Conservation (phyloP, 78 protist genomes). For the Dictyostelium firmibasis region DNA sequence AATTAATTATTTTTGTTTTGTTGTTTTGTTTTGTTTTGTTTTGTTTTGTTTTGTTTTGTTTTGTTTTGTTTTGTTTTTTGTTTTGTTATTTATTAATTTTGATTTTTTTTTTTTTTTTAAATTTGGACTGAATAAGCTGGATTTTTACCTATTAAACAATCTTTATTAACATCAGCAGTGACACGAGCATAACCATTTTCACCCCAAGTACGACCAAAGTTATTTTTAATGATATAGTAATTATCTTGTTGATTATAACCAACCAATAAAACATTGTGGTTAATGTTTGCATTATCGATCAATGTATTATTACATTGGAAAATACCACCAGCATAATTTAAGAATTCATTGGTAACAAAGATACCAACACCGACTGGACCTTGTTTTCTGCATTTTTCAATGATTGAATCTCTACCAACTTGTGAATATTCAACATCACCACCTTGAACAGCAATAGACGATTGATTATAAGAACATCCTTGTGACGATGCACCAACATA, state of each 20-base stretch:
- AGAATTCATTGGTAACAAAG: conserved; percentile 18
- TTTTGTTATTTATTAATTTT: not conserved
- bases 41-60: not conserved
- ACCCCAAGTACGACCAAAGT: conserved; percentile 69
- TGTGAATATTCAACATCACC: conserved; percentile 42
- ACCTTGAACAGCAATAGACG: conserved; percentile 13
- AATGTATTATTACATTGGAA: conserved; percentile 15
- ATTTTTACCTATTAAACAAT: conserved; percentile 46
- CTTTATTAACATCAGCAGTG: conserved; percentile 5
- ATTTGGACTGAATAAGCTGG: conserved; percentile 39
- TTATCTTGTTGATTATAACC: conserved; percentile 42
- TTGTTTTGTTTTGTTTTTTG: not conserved
- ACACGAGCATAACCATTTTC: conserved; percentile 71
- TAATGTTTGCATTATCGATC: not conserved
- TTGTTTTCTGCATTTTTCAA: conserved; percentile 16
- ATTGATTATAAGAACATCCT: not conserved
- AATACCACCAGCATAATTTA: conserved; percentile 42
- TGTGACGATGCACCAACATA: conserved; percentile 18
- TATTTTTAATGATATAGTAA: conserved; percentile 59
- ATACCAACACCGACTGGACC: conserved; percentile 79
- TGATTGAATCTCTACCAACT: conserved; percentile 23
- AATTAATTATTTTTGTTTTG: too few species aligned
- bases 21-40: not conserved
- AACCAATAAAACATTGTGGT: conserved; percentile 62
- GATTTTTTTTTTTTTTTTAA: not conserved